Percentiles rank a stretch among this genome's conserved stretches.
Evolutionary conservation across 1,139 yeast species (phyloP).

Genomic region (Candida buenavistaensis): DNA sequence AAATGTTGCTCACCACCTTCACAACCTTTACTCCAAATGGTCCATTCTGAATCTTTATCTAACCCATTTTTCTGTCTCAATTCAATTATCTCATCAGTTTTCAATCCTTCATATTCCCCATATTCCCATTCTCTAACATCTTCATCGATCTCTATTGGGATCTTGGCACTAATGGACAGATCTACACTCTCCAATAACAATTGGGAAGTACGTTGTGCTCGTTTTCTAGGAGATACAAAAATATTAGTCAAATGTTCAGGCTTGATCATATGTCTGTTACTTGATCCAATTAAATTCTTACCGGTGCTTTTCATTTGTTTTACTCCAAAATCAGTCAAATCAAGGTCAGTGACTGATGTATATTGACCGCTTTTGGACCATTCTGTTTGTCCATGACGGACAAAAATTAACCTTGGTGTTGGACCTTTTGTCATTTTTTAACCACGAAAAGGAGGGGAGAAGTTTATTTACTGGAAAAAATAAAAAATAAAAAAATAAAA

Average conservation of each 20-base stretch:
- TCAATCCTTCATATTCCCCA: slow-evolving; percentile 89
- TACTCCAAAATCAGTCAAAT: slow-evolving; percentile 76
- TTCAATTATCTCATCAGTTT: slow-evolving; percentile 63
- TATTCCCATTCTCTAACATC: slow-evolving; percentile 92
- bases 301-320: slow-evolving; percentile 78
- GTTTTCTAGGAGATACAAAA: slow-evolving; percentile 73
- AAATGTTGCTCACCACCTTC: slow-evolving; percentile 77
- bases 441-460: no score
- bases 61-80: slow-evolving; percentile 64
- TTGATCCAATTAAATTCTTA: slow-evolving; percentile 57
- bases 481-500: not conserved
- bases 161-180: slow-evolving; percentile 42
- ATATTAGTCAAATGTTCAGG: slow-evolving; percentile 64
- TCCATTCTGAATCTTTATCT: slow-evolving; percentile 56
- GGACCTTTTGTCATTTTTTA: slow-evolving; percentile 26
- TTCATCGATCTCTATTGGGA: slow-evolving; percentile 56
- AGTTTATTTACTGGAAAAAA: no score
- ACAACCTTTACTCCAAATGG: slow-evolving; percentile 91
- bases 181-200: slow-evolving; percentile 52
- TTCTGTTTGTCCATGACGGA: slow-evolving; percentile 90
- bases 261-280: slow-evolving; percentile 55
- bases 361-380: slow-evolving; percentile 95
- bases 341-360: slow-evolving; percentile 81
- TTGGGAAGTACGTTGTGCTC: slow-evolving; percentile 76
- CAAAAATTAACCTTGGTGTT: slow-evolving; percentile 75